Evolutionary conservation across 805 yeast genomes (phyloP).

Genomic region (Hanseniaspora jakobsenii): DNA sequence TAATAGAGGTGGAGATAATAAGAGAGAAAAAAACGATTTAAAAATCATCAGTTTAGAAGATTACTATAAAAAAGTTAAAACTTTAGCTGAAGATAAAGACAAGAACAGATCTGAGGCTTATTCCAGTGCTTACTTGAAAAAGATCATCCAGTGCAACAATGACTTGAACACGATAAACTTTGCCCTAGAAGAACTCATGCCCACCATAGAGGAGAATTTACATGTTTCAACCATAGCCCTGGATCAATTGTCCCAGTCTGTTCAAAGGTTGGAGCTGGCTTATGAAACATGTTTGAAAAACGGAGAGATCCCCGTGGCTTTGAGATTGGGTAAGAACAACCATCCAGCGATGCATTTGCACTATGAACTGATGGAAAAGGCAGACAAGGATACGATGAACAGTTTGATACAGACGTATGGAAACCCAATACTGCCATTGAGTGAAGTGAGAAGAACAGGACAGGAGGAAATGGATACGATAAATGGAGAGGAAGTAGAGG

Average conservation of each 20-base stretch:
- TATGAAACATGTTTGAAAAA: constrained; percentile 59
- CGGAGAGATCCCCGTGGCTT: constrained; percentile 64
- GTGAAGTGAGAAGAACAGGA: constrained; percentile 5
- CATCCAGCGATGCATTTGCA: constrained; percentile 73
- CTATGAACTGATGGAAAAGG: constrained; percentile 28
- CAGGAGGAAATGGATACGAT: background rate
- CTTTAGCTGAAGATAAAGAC: constrained; percentile 13
- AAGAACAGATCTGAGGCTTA: no score
- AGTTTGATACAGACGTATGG: constrained; percentile 14
- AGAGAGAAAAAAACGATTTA: no score
- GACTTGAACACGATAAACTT: constrained; percentile 30
- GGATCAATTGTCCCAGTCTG: constrained; percentile 57
- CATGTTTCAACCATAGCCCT: constrained; percentile 89
- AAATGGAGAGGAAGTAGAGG: no score
- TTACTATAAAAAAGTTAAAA: constrained; percentile 7
- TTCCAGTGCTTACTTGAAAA: constrained; percentile 1
- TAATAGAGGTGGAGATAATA: no score
- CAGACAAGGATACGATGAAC: constrained; percentile 17
- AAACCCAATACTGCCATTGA: constrained; percentile 5
- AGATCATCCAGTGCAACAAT: constrained; percentile 21
- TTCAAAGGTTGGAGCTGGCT: constrained; percentile 66
- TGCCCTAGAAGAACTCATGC: constrained; percentile 57
- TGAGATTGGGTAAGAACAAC: constrained; percentile 65
- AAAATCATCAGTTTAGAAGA: constrained; percentile 1
- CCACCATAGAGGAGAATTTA: constrained; percentile 92